Evolutionary conservation across 73 alveolate species (phyloP).

Genomic region (Tetrahymena elliotti): DNA sequence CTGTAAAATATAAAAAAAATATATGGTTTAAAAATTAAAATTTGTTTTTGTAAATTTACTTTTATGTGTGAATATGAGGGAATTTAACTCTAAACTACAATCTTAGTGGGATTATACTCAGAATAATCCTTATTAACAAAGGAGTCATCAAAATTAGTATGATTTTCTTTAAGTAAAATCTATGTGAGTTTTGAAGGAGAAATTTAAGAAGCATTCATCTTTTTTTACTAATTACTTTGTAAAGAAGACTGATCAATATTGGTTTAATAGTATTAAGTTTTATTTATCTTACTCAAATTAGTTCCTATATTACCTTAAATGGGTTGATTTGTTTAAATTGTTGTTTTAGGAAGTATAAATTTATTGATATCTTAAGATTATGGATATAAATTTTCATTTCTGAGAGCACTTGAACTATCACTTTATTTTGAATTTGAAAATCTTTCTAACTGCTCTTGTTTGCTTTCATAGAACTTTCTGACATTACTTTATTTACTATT

Average conservation of each 20-base stretch:
- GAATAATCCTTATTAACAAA: not conserved
- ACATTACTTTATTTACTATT: not conserved
- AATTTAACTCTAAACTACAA: not conserved
- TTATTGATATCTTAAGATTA: not conserved
- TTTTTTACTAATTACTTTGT: not conserved
- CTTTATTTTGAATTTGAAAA: not conserved
- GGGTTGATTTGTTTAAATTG: not conserved
- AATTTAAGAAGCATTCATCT: not conserved
- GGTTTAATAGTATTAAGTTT: not conserved
- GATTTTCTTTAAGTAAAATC: not conserved
- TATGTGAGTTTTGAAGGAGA: not conserved
- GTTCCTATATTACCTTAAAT: not conserved
- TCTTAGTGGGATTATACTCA: not conserved
- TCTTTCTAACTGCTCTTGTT: not conserved
- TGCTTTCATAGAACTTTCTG: not conserved
- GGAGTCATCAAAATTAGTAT: not conserved
- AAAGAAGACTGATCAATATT: not conserved
- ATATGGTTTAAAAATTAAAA: not conserved
- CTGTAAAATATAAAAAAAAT: not conserved
- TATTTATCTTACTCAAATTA: not conserved
- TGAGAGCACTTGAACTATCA: not conserved
- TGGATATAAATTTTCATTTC: not conserved
- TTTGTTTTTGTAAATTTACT: not conserved
- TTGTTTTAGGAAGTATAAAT: not conserved
- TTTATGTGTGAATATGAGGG: not conserved